A percentile compares a stretch with the other conserved stretches of the same genome.
Evolutionary conservation across 2,329 filamentous ascomycete genomes (phyloP).

Genomic region (Diplodia corticola): DNA sequence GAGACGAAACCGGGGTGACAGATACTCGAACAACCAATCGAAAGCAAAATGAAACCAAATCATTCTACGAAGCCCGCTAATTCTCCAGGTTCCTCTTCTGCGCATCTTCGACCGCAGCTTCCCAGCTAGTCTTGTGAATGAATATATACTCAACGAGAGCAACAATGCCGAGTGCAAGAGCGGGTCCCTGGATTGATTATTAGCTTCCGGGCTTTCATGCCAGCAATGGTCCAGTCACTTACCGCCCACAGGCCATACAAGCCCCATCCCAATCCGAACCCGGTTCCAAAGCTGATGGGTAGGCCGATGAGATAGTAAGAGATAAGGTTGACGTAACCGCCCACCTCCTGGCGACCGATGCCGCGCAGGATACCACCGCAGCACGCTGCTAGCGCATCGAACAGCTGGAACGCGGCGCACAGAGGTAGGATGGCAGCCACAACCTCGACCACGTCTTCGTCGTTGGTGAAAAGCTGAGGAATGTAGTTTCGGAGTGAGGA

Average conservation of each 20-base stretch:
- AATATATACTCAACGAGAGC: slow-evolving; percentile 58
- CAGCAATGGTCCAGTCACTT: slow-evolving; percentile 26
- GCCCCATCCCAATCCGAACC: slow-evolving; percentile 75
- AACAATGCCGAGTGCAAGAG: slow-evolving; percentile 66
- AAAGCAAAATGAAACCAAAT: background rate
- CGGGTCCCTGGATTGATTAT: slow-evolving; percentile 40
- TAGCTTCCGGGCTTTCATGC: background rate
- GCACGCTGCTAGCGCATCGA: slow-evolving; percentile 76
- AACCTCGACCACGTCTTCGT: slow-evolving; percentile 66
- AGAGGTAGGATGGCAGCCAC: slow-evolving; percentile 71
- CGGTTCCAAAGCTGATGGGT: slow-evolving; percentile 76
- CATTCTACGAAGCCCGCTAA: slow-evolving; percentile 26
- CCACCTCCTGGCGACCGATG: slow-evolving; percentile 83
- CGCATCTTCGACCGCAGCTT: slow-evolving; percentile 62
- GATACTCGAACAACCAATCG: background rate
- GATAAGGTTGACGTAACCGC: slow-evolving; percentile 83
- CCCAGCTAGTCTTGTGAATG: slow-evolving; percentile 57
- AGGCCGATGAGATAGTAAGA: slow-evolving; percentile 85
- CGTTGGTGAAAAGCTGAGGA: slow-evolving; percentile 71
- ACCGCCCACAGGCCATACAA: slow-evolving; percentile 75
- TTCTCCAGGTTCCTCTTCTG: slow-evolving; percentile 54
- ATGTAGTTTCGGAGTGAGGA: slow-evolving; percentile 69
- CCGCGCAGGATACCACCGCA: slow-evolving; percentile 85
- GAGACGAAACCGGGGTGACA: background rate
- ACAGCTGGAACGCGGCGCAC: slow-evolving; percentile 85